These are phyloP conservation scores for Abeoforma whisleri DNA, from an alignment of 78 protist genomes.

Conservation along the genomic window DNA sequence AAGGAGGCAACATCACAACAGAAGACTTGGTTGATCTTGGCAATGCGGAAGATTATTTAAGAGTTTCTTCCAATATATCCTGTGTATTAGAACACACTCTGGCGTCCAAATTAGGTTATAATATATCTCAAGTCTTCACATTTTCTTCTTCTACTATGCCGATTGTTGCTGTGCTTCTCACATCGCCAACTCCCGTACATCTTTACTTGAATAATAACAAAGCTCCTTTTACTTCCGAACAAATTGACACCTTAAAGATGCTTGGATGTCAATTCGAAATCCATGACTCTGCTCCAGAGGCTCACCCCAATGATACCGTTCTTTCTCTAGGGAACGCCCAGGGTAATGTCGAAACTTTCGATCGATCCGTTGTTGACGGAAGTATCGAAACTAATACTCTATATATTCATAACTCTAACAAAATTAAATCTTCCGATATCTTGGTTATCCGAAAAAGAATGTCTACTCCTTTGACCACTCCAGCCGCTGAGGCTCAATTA, in stretches of 20 bases:
- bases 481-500: background rate
- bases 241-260: background rate
- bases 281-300: background rate
- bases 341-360: too few relatives aligned
- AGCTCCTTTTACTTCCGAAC: background rate
- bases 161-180: slow-evolving; percentile 18
- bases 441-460: slow-evolving; percentile 7
- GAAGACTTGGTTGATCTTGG: slow-evolving; percentile 14
- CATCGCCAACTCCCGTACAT: slow-evolving; percentile 20
- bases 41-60: slow-evolving; percentile 32
- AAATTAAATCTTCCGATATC: background rate
- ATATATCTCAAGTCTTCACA: slow-evolving; percentile 17
- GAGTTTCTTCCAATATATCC: slow-evolving; percentile 31
- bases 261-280: background rate
- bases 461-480: slow-evolving; percentile 25
- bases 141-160: slow-evolving; percentile 30
- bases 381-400: background rate
- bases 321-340: too few relatives aligned
- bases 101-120: background rate
- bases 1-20: background rate
- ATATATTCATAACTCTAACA: background rate
- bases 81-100: slow-evolving; percentile 4
- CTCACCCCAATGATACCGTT: background rate
- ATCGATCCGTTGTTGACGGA: background rate
- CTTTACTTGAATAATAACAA: background rate